phyloP scores from a whole-genome alignment of 257 asterid genomes.

The Solanum infundibuliforme region DNA sequence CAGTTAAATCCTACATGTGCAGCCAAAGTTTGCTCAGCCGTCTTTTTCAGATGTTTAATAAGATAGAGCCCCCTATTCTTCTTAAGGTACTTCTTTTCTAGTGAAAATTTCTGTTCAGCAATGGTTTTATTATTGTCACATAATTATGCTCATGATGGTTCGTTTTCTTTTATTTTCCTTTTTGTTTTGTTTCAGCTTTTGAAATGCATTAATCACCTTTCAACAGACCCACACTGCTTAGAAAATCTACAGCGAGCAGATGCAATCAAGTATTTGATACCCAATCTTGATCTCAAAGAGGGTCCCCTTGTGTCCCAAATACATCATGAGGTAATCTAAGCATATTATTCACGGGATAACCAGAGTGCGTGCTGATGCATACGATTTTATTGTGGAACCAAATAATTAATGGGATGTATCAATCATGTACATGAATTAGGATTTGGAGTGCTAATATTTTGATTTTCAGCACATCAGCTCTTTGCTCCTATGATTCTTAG shows the following conservation, averaged over 20 bases:
- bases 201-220: constrained; percentile 88
- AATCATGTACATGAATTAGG: background rate
- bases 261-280: constrained; percentile 90
- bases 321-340: constrained; percentile 81
- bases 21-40: constrained; percentile 97
- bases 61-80: constrained; percentile 91
- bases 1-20: constrained; percentile 94
- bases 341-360: background rate
- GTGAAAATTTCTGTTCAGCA: background rate
- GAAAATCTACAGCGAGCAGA: constrained; percentile 97
- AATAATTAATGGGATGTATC: background rate
- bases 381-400: background rate
- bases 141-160: background rate
- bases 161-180: background rate
- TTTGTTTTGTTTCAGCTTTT: constrained; percentile 38
- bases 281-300: constrained; percentile 93
- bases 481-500: background rate
- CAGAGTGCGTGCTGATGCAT: background rate
- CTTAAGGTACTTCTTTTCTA: constrained; percentile 48
- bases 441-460: background rate
- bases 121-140: background rate
- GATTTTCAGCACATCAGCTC: background rate
- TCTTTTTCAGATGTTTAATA: constrained; percentile 95
- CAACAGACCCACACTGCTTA: constrained; percentile 94
- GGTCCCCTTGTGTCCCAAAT: constrained; percentile 84